Conservation (phyloP, 805 yeast genomes). For the Pichia insulana region DNA sequence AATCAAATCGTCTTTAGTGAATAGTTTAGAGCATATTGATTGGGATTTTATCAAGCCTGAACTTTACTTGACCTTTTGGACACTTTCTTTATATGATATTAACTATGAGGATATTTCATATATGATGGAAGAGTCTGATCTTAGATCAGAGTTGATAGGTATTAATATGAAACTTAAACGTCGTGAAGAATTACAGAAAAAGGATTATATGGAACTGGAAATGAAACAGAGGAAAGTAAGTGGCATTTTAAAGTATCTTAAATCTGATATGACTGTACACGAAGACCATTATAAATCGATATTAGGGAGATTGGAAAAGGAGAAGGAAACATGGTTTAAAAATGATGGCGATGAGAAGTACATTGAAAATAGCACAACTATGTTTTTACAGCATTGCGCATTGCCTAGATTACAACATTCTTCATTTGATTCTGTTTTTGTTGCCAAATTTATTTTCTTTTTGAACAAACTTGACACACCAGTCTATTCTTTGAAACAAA, state of each 20-base stretch:
- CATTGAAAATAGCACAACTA: constrained; percentile 1
- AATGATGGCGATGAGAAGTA: constrained; percentile 31
- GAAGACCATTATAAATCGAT: constrained; percentile 29
- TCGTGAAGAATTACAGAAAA: constrained; percentile 21
- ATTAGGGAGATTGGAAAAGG: constrained; percentile 22
- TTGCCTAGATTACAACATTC: constrained; percentile 74
- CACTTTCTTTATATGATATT: constrained; percentile 60
- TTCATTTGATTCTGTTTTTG: constrained; percentile 70
- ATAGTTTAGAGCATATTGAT: constrained; percentile 13
- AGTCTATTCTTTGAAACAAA: constrained; percentile 31
- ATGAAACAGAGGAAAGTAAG: constrained; percentile 22
- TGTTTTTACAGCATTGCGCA: constrained; percentile 52
- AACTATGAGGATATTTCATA: constrained; percentile 45
- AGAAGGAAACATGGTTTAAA: constrained; percentile 34
- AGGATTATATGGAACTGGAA: constrained; percentile 18
- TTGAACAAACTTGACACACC: constrained; percentile 32
- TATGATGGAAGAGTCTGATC: constrained; percentile 34
- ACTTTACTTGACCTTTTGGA: constrained; percentile 65
- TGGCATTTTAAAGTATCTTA: constrained; percentile 23
- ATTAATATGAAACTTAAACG: constrained; percentile 29
- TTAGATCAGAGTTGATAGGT: constrained; percentile 29
- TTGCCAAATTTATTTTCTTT: constrained; percentile 51
- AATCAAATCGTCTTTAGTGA: constrained; percentile 13
- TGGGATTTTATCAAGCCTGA: constrained; percentile 28
- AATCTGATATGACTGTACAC: constrained; percentile 39